These are phyloP conservation scores for Mallotus repandus DNA, from an alignment of 441 rosid species.

Conservation along the genomic window DNA sequence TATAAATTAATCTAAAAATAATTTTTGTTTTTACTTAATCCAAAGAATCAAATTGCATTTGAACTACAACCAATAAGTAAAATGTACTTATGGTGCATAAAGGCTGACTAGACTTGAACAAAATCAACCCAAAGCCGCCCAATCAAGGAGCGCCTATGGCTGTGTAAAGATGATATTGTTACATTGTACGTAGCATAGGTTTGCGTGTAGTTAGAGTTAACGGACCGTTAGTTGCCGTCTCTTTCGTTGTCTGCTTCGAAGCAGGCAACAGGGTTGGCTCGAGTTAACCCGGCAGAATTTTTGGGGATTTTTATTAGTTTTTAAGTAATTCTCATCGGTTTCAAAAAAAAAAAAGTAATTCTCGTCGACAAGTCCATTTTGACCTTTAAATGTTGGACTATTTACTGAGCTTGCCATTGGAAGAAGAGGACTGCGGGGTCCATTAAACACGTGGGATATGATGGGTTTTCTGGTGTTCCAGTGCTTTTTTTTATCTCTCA, in stretches of 20 bases:
- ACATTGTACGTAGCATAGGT: background rate
- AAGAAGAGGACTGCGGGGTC: background rate
- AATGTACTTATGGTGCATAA: too few relatives aligned
- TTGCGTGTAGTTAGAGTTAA: conserved; percentile 42
- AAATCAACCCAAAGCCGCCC: too few relatives aligned
- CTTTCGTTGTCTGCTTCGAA: conserved; percentile 60
- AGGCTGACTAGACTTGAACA: too few relatives aligned
- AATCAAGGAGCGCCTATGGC: too few relatives aligned
- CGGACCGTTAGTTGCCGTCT: conserved; percentile 57
- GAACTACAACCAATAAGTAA: too few relatives aligned
- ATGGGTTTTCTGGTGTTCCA: background rate
- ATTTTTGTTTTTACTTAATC: too few relatives aligned
- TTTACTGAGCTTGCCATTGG: conserved; percentile 23
- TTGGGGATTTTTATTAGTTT: conserved; percentile 19
- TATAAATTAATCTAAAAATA: too few relatives aligned
- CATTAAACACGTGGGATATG: background rate
- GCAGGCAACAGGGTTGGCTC: conserved; percentile 69
- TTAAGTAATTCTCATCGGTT: too few relatives aligned
- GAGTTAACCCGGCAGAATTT: conserved; percentile 58
- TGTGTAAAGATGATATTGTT: too few relatives aligned
- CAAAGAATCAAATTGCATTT: too few relatives aligned
- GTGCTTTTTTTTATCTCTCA: too few relatives aligned
- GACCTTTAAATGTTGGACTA: background rate
- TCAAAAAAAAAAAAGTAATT: too few relatives aligned
- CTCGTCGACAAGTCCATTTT: background rate